Conservation (phyloP, 1,284 basidiomycete genomes). For the Trichosporon ovoides region DNA sequence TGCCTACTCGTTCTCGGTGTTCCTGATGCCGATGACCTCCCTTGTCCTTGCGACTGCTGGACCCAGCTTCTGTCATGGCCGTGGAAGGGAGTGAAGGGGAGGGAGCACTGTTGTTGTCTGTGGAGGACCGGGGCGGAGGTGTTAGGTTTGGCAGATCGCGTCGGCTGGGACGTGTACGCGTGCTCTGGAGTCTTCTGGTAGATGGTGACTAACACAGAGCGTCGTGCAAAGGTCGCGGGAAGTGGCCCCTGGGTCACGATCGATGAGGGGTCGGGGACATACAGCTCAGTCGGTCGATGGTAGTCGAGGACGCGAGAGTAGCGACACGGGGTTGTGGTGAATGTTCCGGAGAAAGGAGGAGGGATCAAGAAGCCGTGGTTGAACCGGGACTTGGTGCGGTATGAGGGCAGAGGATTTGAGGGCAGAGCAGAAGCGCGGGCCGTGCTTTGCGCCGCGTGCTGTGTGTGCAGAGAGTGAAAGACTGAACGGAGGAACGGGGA, state of each 20-base stretch:
- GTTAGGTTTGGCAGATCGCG: neutral
- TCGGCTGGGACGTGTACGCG: conserved; percentile 1
- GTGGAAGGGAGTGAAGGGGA: neutral
- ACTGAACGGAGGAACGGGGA: no score
- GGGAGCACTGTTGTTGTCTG: no score
- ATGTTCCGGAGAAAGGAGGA: neutral
- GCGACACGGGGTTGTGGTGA: no score
- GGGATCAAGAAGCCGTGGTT: neutral
- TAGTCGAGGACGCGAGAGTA: neutral
- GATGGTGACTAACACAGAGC: no score
- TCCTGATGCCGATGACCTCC: conserved; percentile 15
- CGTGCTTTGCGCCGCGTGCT: neutral
- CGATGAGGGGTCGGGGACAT: neutral
- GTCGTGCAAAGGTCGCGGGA: no score
- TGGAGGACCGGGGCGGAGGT: conserved; percentile 2
- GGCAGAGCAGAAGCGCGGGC: neutral
- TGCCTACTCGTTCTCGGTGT: conserved; percentile 47
- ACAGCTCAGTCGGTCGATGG: neutral
- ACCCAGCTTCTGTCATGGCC: conserved; percentile 16
- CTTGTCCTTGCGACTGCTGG: conserved; percentile 17
- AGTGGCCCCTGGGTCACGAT: conserved; percentile 1
- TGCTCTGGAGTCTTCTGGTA: no score
- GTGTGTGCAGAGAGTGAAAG: neutral
- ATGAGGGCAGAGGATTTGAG: no score
- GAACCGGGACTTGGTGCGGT: no score